A percentile compares a stretch with the other conserved stretches of the same genome.
Evolutionary conservation across 352 stramenopile genomes (phyloP).

Genomic region (Pythium myriotylum): DNA sequence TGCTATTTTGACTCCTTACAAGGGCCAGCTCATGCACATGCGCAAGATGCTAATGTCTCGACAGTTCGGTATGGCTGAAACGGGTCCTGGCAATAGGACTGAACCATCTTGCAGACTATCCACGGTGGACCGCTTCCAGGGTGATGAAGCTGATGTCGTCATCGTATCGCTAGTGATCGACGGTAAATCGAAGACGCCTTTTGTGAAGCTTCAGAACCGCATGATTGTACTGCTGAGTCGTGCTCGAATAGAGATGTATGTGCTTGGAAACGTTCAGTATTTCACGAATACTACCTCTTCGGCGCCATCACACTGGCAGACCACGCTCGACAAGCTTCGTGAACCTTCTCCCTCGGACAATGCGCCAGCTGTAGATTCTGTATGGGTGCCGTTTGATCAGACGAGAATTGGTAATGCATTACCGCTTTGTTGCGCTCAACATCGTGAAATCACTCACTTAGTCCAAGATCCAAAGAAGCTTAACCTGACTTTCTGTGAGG

Average conservation of each 20-base stretch:
- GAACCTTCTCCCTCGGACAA: constrained; percentile 49
- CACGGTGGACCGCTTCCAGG: constrained; percentile 90
- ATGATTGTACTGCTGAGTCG: constrained; percentile 91
- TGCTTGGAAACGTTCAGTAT: constrained; percentile 83
- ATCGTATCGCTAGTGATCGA: constrained; percentile 89
- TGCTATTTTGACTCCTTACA: constrained; percentile 89
- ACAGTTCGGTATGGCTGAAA: constrained; percentile 26
- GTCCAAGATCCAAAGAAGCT: constrained; percentile 31
- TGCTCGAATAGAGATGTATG: constrained; percentile 83
- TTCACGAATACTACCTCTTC: constrained; percentile 41
- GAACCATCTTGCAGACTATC: constrained; percentile 65
- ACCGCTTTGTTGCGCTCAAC: constrained; percentile 80
- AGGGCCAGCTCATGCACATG: constrained; percentile 87
- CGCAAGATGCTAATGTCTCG: constrained; percentile 69
- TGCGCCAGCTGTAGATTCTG: constrained; percentile 9
- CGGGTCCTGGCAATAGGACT: constrained; percentile 25
- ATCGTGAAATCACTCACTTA: constrained; percentile 41
- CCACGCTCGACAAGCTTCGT: constrained; percentile 62
- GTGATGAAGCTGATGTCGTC: constrained; percentile 89
- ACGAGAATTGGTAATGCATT: constrained; percentile 54
- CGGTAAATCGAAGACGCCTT: constrained; percentile 82
- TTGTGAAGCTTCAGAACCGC: constrained; percentile 88
- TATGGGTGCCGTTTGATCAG: constrained; percentile 43
- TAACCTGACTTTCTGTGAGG: constrained; percentile 73
- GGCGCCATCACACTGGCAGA: constrained; percentile 73